Evolutionary conservation across 805 yeast species (phyloP), one percentile per base, ranked within the genome.

Genomic region (Tetrapisispora iriomotensis): DNA sequence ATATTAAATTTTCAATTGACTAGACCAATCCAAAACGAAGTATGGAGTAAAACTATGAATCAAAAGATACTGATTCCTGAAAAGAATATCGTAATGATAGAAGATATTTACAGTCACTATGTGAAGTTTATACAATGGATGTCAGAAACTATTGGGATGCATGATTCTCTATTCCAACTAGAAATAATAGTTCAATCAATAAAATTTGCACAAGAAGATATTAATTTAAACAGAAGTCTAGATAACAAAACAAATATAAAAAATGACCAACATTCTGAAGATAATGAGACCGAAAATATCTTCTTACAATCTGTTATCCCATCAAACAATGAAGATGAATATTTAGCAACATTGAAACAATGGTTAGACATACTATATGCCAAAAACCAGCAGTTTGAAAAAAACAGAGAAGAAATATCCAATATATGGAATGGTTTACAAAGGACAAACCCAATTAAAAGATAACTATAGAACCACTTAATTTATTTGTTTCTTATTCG

Each of bases 111-210:
- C 38, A 58, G 56, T 23, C 60, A 55, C 40, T 58, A 53, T 38
- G 56, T 58, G 22, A 60, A 60, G 31, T 59, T 54, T 40, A 54
- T 57, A 6, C 64, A 60, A 42, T 60, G 65, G 65, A 47, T 55
- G 54, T 37, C 55, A 13, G 64, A 58, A 32, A 51, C 64, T 0
- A 26, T 57, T 25, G 49, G 45, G 5, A 34, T 47, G 7, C 47
- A 41, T 7, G 48, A 45, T 37, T 38, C 42, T 1, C 29, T 53
- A 7, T 26, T 49, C 29, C 47, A 51, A 8, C 41, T 58, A 30
- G 65, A 60, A 39, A 51, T 60, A 3, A 44, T 60, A 8, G 53
- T 53, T 29, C 51, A 57, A 32, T 53, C 62, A 8, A 34, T 50
- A 9, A 60, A 51, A 39, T 57, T 58, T 43, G 64, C 62, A 3